These are phyloP conservation scores for Xylogone sp. DNA, from an alignment of 2,329 filamentous ascomycete genomes.

Conservation along the genomic window DNA sequence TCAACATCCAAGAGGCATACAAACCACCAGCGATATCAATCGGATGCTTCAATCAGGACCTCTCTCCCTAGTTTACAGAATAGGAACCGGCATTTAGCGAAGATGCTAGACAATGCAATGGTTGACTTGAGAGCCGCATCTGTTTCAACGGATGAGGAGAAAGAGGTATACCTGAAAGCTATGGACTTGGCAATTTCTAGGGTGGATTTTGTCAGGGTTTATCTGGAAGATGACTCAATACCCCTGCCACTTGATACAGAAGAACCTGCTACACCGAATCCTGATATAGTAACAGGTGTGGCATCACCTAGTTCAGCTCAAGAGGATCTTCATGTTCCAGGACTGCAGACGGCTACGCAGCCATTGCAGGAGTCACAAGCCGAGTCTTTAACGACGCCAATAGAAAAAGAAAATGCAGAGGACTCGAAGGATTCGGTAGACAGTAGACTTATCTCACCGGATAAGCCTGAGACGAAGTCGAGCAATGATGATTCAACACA, in stretches of 20 bases:
- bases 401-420: background rate
- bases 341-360: background rate
- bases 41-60: conserved; percentile 24
- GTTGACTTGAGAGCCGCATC: conserved; percentile 59
- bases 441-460: background rate
- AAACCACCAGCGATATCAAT: conserved; percentile 22
- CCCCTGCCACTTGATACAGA: conserved; percentile 35
- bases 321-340: background rate
- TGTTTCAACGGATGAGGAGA: conserved; percentile 41
- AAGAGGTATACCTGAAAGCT: conserved; percentile 39
- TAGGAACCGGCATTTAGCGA: conserved; percentile 63
- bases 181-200: conserved; percentile 60
- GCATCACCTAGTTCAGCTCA: background rate
- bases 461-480: background rate
- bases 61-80: conserved; percentile 52
- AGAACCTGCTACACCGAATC: conserved; percentile 2
- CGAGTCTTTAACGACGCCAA: background rate
- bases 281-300: background rate
- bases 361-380: background rate
- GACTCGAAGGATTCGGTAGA: background rate
- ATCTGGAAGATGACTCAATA: conserved; percentile 54
- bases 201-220: conserved; percentile 61
- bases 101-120: conserved; percentile 65
- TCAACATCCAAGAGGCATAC: conserved; percentile 20
- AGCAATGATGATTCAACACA: background rate